A percentile compares a stretch with the other conserved stretches of the same genome.
Evolutionary conservation across 441 rosid species (phyloP).

Genomic region (Pelargonium australe): DNA sequence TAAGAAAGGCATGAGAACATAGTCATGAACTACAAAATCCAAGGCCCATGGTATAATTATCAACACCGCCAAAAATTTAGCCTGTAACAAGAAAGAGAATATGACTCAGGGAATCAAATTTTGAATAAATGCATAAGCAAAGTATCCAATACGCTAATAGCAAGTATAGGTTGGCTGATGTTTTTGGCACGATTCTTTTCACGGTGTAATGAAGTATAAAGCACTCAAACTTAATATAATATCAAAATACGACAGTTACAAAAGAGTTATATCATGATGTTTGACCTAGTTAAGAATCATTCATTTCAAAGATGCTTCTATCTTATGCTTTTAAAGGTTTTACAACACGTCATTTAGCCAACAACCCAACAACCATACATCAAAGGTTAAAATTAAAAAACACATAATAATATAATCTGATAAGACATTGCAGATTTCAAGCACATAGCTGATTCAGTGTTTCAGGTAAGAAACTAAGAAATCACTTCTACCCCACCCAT

Average conservation of each 20-base stretch:
- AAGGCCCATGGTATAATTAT: slow-evolving; percentile 76
- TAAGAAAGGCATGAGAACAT: slow-evolving; percentile 83
- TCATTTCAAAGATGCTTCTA: not conserved
- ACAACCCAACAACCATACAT: not conserved
- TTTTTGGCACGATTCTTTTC: not conserved
- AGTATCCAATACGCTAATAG: not conserved
- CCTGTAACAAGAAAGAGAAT: slow-evolving; percentile 47
- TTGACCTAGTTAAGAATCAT: not conserved
- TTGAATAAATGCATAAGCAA: not conserved
- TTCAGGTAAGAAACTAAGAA: not conserved
- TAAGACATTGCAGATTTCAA: not conserved
- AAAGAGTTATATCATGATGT: not conserved
- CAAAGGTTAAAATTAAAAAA: too few species aligned
- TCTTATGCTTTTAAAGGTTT: not conserved
- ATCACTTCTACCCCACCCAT: not conserved
- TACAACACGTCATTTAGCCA: not conserved
- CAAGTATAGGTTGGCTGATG: not conserved
- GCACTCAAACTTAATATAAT: not conserved
- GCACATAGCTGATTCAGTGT: not conserved
- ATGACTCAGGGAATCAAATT: slow-evolving; percentile 17
- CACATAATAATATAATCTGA: not conserved
- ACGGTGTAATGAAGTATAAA: not conserved
- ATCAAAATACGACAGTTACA: not conserved
- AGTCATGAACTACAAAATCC: slow-evolving; percentile 87
- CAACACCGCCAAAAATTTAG: slow-evolving; percentile 71